Evolutionary conservation across 225 moss, liverwort and hornwort species (phyloP).

Genomic region (Bryum argenteum): DNA sequence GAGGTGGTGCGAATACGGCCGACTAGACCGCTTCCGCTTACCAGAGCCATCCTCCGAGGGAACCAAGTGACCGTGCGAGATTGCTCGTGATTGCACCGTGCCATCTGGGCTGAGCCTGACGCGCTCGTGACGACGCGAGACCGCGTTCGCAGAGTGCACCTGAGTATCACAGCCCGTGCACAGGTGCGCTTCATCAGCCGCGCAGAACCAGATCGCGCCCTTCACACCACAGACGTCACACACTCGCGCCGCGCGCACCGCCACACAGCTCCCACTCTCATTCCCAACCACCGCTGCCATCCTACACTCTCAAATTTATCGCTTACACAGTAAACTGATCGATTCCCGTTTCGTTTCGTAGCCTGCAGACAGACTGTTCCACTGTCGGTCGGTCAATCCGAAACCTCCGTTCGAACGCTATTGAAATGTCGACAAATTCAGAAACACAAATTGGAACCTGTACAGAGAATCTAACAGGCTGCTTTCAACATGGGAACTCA

Average conservation of each 20-base stretch:
- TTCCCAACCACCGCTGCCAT: constrained; percentile 30
- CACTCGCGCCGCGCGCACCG: constrained; percentile 54
- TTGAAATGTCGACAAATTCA: constrained; percentile 22
- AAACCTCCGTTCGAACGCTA: not conserved
- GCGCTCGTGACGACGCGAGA: constrained; percentile 78
- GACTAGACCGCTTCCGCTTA: constrained; percentile 34
- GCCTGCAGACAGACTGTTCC: constrained; percentile 14
- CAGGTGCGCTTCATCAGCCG: constrained; percentile 79
- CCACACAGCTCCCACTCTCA: constrained; percentile 24
- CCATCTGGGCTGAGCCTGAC: constrained; percentile 61
- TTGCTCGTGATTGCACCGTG: constrained; percentile 8
- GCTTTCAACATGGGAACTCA: not conserved
- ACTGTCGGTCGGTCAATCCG: not conserved
- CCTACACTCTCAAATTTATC: not conserved
- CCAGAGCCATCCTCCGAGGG: constrained; percentile 21
- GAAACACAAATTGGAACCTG: not conserved
- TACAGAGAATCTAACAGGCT: not conserved
- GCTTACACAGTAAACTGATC: not conserved
- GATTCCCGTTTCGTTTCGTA: not conserved
- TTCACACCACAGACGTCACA: constrained; percentile 72
- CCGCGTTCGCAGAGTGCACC: constrained; percentile 81
- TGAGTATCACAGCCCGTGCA: constrained; percentile 77
- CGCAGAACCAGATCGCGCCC: constrained; percentile 75
- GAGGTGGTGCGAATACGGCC: constrained; percentile 51
- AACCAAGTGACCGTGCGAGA: constrained; percentile 28